Base-by-base conservation (phyloP, 306 rosid species). In the Trifolium repens region DNA sequence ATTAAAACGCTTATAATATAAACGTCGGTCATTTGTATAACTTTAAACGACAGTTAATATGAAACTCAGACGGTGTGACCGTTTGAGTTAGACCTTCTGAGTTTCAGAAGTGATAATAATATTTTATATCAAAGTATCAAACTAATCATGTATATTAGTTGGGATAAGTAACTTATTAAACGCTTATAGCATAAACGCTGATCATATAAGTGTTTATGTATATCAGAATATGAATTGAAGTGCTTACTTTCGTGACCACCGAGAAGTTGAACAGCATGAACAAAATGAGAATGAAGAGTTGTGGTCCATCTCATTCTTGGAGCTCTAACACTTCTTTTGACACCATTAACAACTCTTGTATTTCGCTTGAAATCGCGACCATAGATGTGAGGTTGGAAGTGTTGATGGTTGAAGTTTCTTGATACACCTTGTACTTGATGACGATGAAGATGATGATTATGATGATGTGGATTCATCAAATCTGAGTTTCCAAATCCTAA, bases 241-340 rank as follows among this genome's bases (percentile, higher is more conserved):
- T 9, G 17, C 27, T 86, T 87, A 94, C 99, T 92, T 77, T 94
- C 96, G 87, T 94, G 98, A 60, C 99, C 99, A 7, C 99, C 99
- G 60, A 94, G 99, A 47, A 94, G 99, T 75, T 94, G 98, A 59
- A 94, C 99, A 2, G 99, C 96, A 35, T 94, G 99, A 73, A 94
- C 93, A 60, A 94, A 94, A 88, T 92, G 99, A 40, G 99, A 96
- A 76, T 94, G 99, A 75, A 94, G 98, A 22, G 98, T 94, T 0
- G 98, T 82, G 4, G 99, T 94, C 99, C 99, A 94, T 84, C 99
- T 78, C 99, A 94, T 94, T 80, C 99, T 88, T 1, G 99, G 99
- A 81, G 98, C 99, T 82, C 99, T 80, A 30, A 86, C 80, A 65
- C 91, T 94, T 83, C 96, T 86, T 78, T 83, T 91, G 37, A 84